Evolutionary conservation across 1,284 basidiomycete genomes (phyloP).

Genomic region (Veloboletus limbatus): DNA sequence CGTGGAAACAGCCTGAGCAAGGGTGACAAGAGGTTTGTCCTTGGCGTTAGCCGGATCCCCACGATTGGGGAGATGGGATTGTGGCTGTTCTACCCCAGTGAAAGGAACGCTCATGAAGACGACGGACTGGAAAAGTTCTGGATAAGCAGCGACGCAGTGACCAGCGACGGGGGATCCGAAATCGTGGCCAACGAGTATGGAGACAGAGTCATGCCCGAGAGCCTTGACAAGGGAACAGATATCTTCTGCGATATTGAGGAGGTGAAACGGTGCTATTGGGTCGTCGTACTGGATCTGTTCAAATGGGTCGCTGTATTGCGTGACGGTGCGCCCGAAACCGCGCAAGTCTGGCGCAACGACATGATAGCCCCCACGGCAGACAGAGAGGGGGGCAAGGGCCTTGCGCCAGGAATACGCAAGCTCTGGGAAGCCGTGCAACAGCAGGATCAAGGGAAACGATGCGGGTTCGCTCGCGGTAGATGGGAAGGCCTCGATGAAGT

Average conservation of each 20-base stretch:
- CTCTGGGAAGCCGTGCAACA: conserved; percentile 66
- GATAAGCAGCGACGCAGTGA: conserved; percentile 50
- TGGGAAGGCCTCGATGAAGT: conserved; percentile 50
- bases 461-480: conserved; percentile 21
- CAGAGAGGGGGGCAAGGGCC: conserved; percentile 48
- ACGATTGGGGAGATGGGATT: background rate
- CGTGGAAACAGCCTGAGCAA: conserved; percentile 17
- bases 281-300: conserved; percentile 42
- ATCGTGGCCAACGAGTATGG: conserved; percentile 58
- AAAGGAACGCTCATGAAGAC: conserved; percentile 62
- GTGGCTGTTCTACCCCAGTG: conserved; percentile 33
- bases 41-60: background rate
- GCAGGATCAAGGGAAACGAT: conserved; percentile 47
- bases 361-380: conserved; percentile 41
- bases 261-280: conserved; percentile 47
- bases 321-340: conserved; percentile 44
- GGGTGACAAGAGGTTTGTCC: conserved; percentile 8
- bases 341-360: conserved; percentile 54
- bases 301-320: conserved; percentile 15
- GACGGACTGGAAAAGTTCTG: conserved; percentile 53
- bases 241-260: conserved; percentile 51
- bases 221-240: conserved; percentile 49
- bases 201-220: conserved; percentile 47
- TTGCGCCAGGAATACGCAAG: conserved; percentile 64
- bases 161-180: conserved; percentile 54